Evolutionary conservation across 2,329 filamentous ascomycete species (phyloP).

Genomic region (Trichophaea hybrida): DNA sequence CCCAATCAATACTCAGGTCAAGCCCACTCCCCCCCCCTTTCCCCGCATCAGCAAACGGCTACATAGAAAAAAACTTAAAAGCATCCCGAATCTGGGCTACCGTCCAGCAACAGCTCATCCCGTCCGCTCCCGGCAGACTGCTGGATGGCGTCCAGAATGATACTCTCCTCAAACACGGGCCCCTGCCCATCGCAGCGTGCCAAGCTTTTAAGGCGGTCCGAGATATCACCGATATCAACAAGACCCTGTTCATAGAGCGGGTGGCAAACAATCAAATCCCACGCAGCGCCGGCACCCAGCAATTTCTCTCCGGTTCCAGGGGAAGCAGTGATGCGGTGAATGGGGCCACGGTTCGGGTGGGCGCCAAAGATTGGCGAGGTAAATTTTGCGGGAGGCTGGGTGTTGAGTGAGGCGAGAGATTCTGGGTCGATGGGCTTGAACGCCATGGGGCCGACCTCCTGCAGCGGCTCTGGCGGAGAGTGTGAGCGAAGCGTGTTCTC

Average conservation of each 20-base stretch:
- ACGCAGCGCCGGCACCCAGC: slow-evolving; percentile 63
- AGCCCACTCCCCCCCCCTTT: not conserved
- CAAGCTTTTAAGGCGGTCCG: slow-evolving; percentile 57
- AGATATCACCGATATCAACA: slow-evolving; percentile 69
- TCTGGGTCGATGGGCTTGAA: slow-evolving; percentile 61
- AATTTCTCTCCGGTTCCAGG: slow-evolving; percentile 51
- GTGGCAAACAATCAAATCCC: slow-evolving; percentile 78
- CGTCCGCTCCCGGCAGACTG: slow-evolving; percentile 61
- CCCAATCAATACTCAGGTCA: too few species aligned
- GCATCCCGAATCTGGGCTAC: not conserved
- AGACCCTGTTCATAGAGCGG: slow-evolving; percentile 60
- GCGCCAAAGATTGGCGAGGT: slow-evolving; percentile 21
- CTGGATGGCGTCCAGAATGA: slow-evolving; percentile 60
- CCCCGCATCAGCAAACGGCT: not conserved
- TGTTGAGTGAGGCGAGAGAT: slow-evolving; percentile 37
- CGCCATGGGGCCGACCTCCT: slow-evolving; percentile 51
- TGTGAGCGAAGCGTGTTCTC: slow-evolving; percentile 36
- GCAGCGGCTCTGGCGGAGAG: slow-evolving; percentile 34
- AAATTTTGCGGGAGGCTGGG: slow-evolving; percentile 16
- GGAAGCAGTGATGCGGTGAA: slow-evolving; percentile 53
- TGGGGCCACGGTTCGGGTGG: slow-evolving; percentile 48
- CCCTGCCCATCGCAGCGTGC: slow-evolving; percentile 77
- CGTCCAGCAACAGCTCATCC: slow-evolving; percentile 52
- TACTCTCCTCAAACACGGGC: slow-evolving; percentile 69
- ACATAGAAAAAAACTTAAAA: not conserved